Conservation (phyloP, 495 filamentous ascomycete genomes). For the Parmelia sp. region DNA sequence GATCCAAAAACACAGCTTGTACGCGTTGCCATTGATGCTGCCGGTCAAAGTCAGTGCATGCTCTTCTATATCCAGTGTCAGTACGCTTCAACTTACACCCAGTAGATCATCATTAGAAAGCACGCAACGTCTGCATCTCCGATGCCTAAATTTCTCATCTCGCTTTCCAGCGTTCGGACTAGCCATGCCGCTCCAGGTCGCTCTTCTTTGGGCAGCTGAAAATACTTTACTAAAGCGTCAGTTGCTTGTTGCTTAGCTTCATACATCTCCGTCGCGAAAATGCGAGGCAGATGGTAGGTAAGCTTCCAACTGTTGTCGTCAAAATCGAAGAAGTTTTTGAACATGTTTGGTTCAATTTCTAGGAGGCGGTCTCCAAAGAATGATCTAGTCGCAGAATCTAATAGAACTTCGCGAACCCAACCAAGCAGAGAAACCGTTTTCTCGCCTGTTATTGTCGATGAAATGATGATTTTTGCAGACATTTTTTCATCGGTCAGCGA, state of each 20-base stretch:
- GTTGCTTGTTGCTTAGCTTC: slow-evolving; percentile 4
- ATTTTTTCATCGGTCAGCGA: too few species aligned
- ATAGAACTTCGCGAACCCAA: slow-evolving; percentile 19
- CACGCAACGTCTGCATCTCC: neutral
- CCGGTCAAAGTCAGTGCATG: neutral
- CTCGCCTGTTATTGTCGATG: too few species aligned
- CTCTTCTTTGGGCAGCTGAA: slow-evolving; percentile 22
- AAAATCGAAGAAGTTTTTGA: slow-evolving; percentile 22
- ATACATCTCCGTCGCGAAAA: slow-evolving; percentile 19
- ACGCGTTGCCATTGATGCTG: slow-evolving; percentile 13
- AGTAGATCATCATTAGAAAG: neutral
- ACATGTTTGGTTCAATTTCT: slow-evolving; percentile 26
- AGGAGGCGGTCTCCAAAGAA: slow-evolving; percentile 29
- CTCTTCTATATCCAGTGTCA: too few species aligned
- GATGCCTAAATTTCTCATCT: slow-evolving; percentile 9
- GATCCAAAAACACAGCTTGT: slow-evolving; percentile 30
- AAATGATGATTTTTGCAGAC: too few species aligned
- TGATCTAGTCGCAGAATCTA: slow-evolving; percentile 22
- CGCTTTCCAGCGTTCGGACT: slow-evolving; percentile 17
- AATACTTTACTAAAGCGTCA: slow-evolving; percentile 28
- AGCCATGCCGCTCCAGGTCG: slow-evolving; percentile 22
- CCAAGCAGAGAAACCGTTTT: slow-evolving; percentile 10
- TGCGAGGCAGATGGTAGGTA: slow-evolving; percentile 14
- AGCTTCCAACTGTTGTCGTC: slow-evolving; percentile 31
- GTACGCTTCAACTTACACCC: slow-evolving; percentile 12